Evolutionary conservation across 192 early-diverging fungal species (phyloP), one percentile per base, ranked within the genome.

Genomic region (Entomortierella lignicola): DNA sequence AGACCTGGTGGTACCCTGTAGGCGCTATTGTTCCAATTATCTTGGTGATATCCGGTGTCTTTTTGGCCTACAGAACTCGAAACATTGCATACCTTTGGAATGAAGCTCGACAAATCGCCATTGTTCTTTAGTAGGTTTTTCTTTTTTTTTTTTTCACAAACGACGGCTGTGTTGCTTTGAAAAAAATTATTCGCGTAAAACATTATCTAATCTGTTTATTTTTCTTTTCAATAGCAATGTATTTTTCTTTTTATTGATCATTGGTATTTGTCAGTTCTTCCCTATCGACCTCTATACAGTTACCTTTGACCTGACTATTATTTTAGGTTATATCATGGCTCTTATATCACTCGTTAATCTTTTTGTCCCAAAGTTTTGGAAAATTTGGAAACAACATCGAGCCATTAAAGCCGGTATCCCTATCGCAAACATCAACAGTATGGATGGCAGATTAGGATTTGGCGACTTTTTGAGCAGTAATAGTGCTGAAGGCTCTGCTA

Each of bases 101-200:
- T 23, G 72, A 75, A 27, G 72, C 72, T 2, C 23, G 43, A 15
- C 64, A 75, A 25, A 75, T 75, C 8, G 37, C 72, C 4, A 6
- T 75, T 10, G 72, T 75, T 3, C 48, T 75, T 2, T 75, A 75
- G 72, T 75, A 75, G 60, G 72, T 47, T 42, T 30, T 55, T n/a
- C n/a, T n/a, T n/a, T n/a, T n/a, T n/a, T n/a, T n/a, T n/a, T n/a
- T n/a, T n/a, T n/a, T n/a, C n/a, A n/a, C n/a, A n/a, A n/a, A n/a
- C n/a, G n/a, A n/a, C n/a, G n/a, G 18, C 10, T 41, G 17, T 52
- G 50, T 52, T 7, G 17, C 23, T 5, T 52, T 52, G 18, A 52
- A 52, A 52, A 52, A 15, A n/a, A n/a, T n/a, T n/a, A n/a, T n/a
- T n/a, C n/a, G 50, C 7, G 18, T n/a, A 25, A 21, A 25, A 18